phyloP scores from a whole-genome alignment of 1,284 basidiomycete species.

The Wallemia mellicola region DNA sequence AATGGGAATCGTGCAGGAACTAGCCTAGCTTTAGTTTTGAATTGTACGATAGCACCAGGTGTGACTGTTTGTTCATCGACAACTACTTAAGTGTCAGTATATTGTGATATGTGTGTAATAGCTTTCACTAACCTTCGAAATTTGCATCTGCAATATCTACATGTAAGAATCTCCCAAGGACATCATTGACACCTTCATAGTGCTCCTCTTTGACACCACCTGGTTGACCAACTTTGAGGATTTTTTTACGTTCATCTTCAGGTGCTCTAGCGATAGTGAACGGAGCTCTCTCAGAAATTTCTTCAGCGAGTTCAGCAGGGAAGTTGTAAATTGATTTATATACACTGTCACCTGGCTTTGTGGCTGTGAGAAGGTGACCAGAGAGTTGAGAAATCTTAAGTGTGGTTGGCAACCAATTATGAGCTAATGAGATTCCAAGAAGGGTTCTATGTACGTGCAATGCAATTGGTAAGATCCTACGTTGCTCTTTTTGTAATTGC shows the following conservation, averaged over 20 bases:
- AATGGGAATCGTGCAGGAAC: constrained; percentile 17
- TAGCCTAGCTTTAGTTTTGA: constrained; percentile 52
- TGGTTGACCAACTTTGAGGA: constrained; percentile 9
- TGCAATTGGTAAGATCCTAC: constrained; percentile 30
- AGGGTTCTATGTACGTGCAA: constrained; percentile 52
- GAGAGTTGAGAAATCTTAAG: constrained; percentile 53
- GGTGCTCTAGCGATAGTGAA: constrained; percentile 5
- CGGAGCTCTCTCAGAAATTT: neutral
- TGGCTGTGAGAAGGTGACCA: constrained; percentile 54
- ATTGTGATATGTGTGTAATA: neutral
- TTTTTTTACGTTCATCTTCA: constrained; percentile 18
- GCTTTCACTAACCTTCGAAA: constrained; percentile 42
- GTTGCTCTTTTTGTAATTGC: constrained; percentile 9
- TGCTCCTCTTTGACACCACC: constrained; percentile 10
- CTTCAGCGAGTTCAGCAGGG: constrained; percentile 4
- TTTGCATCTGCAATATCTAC: constrained; percentile 53
- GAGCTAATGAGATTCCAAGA: constrained; percentile 50
- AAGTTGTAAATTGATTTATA: constrained; percentile 6
- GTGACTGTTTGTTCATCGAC: constrained; percentile 68
- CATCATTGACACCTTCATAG: constrained; percentile 31
- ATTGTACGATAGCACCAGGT: constrained; percentile 62
- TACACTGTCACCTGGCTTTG: constrained; percentile 23
- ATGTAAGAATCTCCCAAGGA: constrained; percentile 41
- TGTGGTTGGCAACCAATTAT: constrained; percentile 70
- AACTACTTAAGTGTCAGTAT: no score